A percentile compares a stretch with the other conserved stretches of the same genome.
These are phyloP conservation scores for Brassica nigra DNA, from an alignment of 345 rosid genomes.

Conservation along the genomic window DNA sequence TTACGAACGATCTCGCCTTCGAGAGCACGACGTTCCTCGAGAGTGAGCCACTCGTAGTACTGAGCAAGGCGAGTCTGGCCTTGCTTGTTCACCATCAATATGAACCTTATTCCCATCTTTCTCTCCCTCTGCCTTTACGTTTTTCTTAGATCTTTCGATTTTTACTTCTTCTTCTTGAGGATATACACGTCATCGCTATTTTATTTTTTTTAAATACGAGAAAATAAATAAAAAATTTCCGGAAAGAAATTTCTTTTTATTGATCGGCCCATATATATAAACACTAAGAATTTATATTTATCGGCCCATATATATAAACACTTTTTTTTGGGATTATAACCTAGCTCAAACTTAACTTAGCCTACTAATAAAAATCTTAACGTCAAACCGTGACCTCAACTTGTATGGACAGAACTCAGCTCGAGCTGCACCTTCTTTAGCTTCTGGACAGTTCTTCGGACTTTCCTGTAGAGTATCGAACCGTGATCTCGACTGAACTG, in stretches of 20 bases:
- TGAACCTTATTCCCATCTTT: conserved; percentile 89
- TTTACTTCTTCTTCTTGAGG: background rate
- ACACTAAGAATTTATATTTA: background rate
- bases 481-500: too few relatives aligned
- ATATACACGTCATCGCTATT: conserved; percentile 5
- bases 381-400: too few relatives aligned
- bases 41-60: conserved; percentile 97
- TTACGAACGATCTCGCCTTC: conserved; percentile 99
- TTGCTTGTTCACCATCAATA: conserved; percentile 98
- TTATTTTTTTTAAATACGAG: background rate
- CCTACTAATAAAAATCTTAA: too few relatives aligned
- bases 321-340: too few relatives aligned
- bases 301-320: too few relatives aligned
- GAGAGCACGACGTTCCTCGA: conserved; percentile 96
- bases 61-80: conserved; percentile 98
- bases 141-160: background rate
- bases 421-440: too few relatives aligned
- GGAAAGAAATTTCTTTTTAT: background rate
- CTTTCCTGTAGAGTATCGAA: too few relatives aligned
- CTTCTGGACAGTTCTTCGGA: too few relatives aligned
- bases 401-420: too few relatives aligned
- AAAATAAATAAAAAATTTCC: background rate
- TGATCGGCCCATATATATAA: background rate
- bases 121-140: background rate
- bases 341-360: too few relatives aligned